These are phyloP conservation scores for Neurospora sp. DNA, from an alignment of 495 filamentous ascomycete species.

Conservation along the genomic window DNA sequence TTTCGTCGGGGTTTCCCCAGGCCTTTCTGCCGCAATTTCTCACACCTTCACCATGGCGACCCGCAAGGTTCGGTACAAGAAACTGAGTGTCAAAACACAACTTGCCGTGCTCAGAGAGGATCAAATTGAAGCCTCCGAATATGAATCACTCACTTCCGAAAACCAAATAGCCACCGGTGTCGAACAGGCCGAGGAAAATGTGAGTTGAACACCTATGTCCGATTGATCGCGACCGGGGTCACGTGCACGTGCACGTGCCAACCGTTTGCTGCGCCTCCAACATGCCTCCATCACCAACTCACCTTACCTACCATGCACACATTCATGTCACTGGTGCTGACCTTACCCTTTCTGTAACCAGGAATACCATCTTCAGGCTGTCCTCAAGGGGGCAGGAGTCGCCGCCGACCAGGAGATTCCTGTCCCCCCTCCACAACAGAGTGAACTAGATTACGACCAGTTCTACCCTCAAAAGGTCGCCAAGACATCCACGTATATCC, in stretches of 20 bases:
- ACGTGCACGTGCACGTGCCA: slow-evolving; percentile 48
- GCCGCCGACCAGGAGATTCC: slow-evolving; percentile 73
- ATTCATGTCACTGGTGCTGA: slow-evolving; percentile 12
- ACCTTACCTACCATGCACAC: slow-evolving; percentile 12
- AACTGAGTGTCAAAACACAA: slow-evolving; percentile 77
- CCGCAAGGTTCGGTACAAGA: slow-evolving; percentile 77
- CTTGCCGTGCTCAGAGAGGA: slow-evolving; percentile 80
- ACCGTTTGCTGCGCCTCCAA: slow-evolving; percentile 4
- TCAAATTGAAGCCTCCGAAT: slow-evolving; percentile 71
- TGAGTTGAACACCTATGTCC: slow-evolving; percentile 50
- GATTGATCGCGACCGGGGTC: slow-evolving; percentile 27
- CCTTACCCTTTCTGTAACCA: slow-evolving; percentile 33
- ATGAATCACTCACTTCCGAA: slow-evolving; percentile 43
- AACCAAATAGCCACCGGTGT: slow-evolving; percentile 87
- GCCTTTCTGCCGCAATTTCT: slow-evolving; percentile 28
- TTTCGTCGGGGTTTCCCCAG: slow-evolving; percentile 40
- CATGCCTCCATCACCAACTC: slow-evolving; percentile 21
- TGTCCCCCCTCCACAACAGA: slow-evolving; percentile 71
- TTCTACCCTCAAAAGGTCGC: slow-evolving; percentile 71
- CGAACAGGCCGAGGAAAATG: slow-evolving; percentile 92
- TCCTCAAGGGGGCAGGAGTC: slow-evolving; percentile 65
- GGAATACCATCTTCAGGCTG: slow-evolving; percentile 98
- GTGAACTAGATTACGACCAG: slow-evolving; percentile 71
- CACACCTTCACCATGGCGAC: slow-evolving; percentile 48
- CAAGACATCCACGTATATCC: slow-evolving; percentile 86